Evolutionary conservation across 1,284 basidiomycete genomes (phyloP), one percentile per base, ranked within the genome.

Genomic region (Sutorius eximius): DNA sequence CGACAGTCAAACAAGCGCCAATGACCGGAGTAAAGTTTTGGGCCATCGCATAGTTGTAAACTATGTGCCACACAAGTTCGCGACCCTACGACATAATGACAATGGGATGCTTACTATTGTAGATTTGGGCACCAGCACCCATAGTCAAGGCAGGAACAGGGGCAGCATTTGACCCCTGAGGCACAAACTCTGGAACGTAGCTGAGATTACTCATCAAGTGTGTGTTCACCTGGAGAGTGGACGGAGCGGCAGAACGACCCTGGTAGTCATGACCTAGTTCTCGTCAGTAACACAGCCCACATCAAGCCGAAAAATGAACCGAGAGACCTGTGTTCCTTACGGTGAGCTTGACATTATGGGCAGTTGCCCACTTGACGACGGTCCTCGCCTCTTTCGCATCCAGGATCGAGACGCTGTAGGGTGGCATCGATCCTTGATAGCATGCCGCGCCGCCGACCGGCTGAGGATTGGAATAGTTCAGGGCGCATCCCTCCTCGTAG

Each of bases 281-380:
- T 13, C 16, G n/a, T 42, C 36, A 18, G 37, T 47, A 63, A 30
- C 5, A 20, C 1, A 37, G 11, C 7, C 37, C 6, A 32, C n/a
- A 15, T 38, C 7, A 27, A 24, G 18, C 2, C 6, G 5, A 15
- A 15, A 29, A 48, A n/a, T 27, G 20, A 13, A 8, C 9, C 3
- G n/a, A 34, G 11, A 12, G 10, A 67, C 64, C 66, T 22, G 64
- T 66, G 13, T 67, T 66, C 51, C 57, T 69, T 0, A 65, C 41
- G 5, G 55, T 65, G 8, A 69, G 18, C 30, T 67, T 69, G 27
- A 69, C 36, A 0, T 63, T 42, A 36, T 67, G 50, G 12, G 57
- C 45, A 11, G 53, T 60, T 2, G 66, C 66, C 64, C 66, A 66
- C 16, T 55, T 44, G 22, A 61, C 10, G n/a, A 67, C 13, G 8